Evolutionary conservation across 768 basidiomycete genomes (phyloP).

Genomic region (Lentinula boryana): DNA sequence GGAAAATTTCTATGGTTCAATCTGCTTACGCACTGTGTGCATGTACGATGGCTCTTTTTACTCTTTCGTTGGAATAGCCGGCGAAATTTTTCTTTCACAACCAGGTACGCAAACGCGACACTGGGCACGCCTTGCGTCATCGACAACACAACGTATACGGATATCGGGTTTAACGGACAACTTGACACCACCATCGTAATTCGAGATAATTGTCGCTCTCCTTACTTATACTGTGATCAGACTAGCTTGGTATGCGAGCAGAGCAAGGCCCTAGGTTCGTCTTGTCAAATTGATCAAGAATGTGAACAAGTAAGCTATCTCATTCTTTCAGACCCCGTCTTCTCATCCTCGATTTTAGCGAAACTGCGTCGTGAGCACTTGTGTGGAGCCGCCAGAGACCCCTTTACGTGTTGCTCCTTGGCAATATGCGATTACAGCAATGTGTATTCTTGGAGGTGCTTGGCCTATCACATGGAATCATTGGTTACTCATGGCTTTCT

Average conservation of each 20-base stretch:
- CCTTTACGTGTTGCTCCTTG: slow-evolving; percentile 32
- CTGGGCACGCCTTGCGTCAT: slow-evolving; percentile 44
- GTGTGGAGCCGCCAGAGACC: slow-evolving; percentile 29
- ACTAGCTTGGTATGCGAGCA: slow-evolving; percentile 34
- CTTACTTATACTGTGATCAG: slow-evolving; percentile 50
- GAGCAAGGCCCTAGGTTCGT: slow-evolving; percentile 32
- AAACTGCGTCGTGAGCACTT: slow-evolving; percentile 24
- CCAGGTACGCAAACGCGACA: slow-evolving; percentile 51
- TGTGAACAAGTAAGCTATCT: slow-evolving; percentile 34
- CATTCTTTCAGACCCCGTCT: not conserved
- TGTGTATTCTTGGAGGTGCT: slow-evolving; percentile 32
- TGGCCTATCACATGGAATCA: not conserved
- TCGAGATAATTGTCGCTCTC: slow-evolving; percentile 51
- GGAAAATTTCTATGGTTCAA: slow-evolving; percentile 44
- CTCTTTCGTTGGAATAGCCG: not conserved
- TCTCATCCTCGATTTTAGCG: slow-evolving; percentile 9
- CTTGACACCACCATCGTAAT: slow-evolving; percentile 45
- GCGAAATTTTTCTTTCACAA: not conserved
- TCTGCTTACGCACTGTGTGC: slow-evolving; percentile 56
- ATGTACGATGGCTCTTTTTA: slow-evolving; percentile 32
- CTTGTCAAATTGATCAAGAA: slow-evolving; percentile 49
- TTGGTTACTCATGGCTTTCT: not conserved
- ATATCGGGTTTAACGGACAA: slow-evolving; percentile 30
- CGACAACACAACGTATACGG: slow-evolving; percentile 49
- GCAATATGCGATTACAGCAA: slow-evolving; percentile 34